phyloP scores from a whole-genome alignment of 306 rosid genomes.

The Begonia loranthoides region DNA sequence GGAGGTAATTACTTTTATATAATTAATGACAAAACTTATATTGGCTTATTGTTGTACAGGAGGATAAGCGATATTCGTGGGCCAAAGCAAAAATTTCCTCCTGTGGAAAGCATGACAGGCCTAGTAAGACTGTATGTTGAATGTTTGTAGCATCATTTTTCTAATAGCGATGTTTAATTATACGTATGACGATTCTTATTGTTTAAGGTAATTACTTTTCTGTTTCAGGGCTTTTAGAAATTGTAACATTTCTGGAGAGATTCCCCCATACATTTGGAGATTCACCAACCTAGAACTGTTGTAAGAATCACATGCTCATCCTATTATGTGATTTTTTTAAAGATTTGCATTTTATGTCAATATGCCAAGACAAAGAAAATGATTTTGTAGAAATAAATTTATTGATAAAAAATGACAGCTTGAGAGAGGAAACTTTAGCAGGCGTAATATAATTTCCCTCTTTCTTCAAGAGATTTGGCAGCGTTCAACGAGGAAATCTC shows the following conservation, averaged over 20 bases:
- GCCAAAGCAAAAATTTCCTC: constrained; percentile 60
- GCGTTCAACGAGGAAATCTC: no score
- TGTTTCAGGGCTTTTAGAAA: constrained; percentile 60
- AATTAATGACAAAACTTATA: constrained; percentile 4
- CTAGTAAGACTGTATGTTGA: constrained; percentile 46
- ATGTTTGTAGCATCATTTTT: constrained; percentile 5
- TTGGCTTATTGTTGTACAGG: constrained; percentile 25
- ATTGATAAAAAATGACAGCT: no score
- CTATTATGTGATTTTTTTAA: background rate
- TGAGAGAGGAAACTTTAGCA: no score
- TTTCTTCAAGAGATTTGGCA: no score
- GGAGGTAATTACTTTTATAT: constrained; percentile 2
- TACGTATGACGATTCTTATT: constrained; percentile 10
- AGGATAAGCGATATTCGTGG: constrained; percentile 61
- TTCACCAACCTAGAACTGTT: constrained; percentile 25
- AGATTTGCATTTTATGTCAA: background rate
- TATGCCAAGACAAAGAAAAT: no score
- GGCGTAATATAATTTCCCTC: no score
- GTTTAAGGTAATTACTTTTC: constrained; percentile 19
- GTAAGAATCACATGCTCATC: constrained; percentile 30
- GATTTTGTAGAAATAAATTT: no score
- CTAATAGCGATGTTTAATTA: background rate
- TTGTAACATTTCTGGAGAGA: constrained; percentile 66
- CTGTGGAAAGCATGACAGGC: constrained; percentile 26
- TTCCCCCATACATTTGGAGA: constrained; percentile 61